Evolutionary conservation across 345 rosid genomes (phyloP).

Genomic region (Nephelium lappaceum): DNA sequence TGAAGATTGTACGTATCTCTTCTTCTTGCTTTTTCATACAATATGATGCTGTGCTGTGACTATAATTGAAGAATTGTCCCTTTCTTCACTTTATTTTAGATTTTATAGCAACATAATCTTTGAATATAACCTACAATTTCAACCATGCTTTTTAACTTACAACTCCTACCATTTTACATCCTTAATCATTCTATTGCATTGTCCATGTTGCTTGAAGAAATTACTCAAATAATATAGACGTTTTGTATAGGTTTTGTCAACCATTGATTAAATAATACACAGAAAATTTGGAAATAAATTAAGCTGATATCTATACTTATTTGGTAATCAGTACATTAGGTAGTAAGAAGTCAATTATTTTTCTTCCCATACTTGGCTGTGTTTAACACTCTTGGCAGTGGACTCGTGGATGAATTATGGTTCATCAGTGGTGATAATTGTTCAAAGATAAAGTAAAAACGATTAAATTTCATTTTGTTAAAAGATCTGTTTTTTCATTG

Average conservation of each 20-base stretch:
- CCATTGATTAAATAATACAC: no score
- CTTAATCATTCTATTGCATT: neutral
- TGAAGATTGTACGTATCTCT: conserved; percentile 81
- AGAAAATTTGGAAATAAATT: no score
- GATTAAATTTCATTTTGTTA: neutral
- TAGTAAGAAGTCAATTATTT: no score
- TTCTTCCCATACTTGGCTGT: no score
- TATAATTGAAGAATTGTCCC: neutral
- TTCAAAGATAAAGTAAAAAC: neutral
- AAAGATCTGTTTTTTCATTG: neutral
- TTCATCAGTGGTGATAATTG: neutral
- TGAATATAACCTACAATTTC: neutral
- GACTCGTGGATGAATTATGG: neutral
- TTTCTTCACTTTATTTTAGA: neutral
- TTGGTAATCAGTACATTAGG: no score
- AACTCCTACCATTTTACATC: no score
- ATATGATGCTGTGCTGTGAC: neutral
- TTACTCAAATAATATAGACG: neutral
- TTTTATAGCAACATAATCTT: neutral
- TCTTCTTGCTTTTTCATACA: neutral
- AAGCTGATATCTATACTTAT: no score
- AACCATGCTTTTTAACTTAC: no score
- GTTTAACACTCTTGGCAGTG: neutral
- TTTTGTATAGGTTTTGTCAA: no score
- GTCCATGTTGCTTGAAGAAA: neutral